Percentiles rank a stretch among this genome's conserved stretches.
Conservation (phyloP, 345 rosid species). For the Syzygium aqueum region DNA sequence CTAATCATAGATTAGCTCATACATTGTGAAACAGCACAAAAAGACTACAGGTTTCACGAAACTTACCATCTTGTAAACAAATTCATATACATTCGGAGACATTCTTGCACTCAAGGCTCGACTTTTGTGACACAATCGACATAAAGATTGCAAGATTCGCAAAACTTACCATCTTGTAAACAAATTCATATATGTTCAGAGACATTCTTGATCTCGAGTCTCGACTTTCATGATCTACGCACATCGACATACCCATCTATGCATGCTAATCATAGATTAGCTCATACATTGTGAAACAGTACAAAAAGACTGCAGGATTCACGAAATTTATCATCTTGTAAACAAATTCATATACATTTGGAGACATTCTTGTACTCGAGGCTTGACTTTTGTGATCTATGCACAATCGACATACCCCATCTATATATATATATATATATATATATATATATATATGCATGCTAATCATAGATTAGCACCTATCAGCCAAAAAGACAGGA, state of each 20-base stretch:
- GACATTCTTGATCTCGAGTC: not conserved
- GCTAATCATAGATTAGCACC: not conserved
- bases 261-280: too few relatives aligned
- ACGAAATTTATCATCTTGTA: not conserved
- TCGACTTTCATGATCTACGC: too few relatives aligned
- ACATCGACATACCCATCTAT: too few relatives aligned
- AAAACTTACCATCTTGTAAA: not conserved
- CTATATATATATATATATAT: too few relatives aligned
- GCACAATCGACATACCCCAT: too few relatives aligned
- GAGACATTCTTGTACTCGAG: too few relatives aligned
- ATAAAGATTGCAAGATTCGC: not conserved
- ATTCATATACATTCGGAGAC: not conserved
- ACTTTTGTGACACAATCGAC: too few relatives aligned
- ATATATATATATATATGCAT: not conserved
- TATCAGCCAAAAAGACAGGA: not conserved
- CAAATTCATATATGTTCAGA: not conserved
- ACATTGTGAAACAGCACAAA: not conserved
- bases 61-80: not conserved
- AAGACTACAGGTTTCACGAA: not conserved
- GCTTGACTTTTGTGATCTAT: too few relatives aligned
- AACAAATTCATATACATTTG: not conserved
- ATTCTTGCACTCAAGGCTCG: too few relatives aligned
- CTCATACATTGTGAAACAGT: not conserved
- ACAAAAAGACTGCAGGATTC: not conserved
- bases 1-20: too few relatives aligned